Percentiles rank a stretch among this genome's conserved stretches.
These are phyloP conservation scores for Acer yangbiense DNA, from an alignment of 345 rosid species.

Conservation along the genomic window DNA sequence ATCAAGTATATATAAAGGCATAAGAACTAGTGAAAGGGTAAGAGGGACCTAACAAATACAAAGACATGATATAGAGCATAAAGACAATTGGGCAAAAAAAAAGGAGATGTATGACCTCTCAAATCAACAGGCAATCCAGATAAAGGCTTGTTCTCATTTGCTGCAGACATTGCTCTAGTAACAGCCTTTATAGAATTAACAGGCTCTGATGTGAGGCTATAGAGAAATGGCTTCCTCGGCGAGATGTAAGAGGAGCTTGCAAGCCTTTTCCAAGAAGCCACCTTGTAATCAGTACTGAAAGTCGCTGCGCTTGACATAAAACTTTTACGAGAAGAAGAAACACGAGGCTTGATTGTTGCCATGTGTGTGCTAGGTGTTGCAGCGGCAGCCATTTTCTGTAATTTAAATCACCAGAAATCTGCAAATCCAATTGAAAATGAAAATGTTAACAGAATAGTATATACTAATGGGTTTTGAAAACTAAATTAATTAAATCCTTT, in stretches of 20 bases:
- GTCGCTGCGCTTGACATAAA: conserved; percentile 18
- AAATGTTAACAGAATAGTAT: background rate
- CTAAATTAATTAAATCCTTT: too few species aligned
- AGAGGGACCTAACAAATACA: background rate
- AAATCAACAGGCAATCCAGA: conserved; percentile 60
- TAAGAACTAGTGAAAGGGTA: background rate
- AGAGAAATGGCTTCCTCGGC: conserved; percentile 26
- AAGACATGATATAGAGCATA: background rate
- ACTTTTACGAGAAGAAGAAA: conserved; percentile 27
- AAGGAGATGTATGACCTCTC: conserved; percentile 34
- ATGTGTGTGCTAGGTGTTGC: conserved; percentile 34
- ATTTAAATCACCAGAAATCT: conserved; percentile 10
- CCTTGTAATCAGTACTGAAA: conserved; percentile 26
- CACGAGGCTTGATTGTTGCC: conserved; percentile 38
- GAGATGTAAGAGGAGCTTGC: conserved; percentile 41
- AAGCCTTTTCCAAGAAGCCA: conserved; percentile 40
- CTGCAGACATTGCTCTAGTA: conserved; percentile 37
- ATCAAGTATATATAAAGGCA: background rate
- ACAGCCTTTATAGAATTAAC: conserved; percentile 25
- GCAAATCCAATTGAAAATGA: background rate
- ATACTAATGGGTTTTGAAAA: too few species aligned
- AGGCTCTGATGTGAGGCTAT: conserved; percentile 24
- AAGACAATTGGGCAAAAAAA: background rate
- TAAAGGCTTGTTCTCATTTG: conserved; percentile 37
- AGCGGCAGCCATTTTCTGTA: conserved; percentile 41